These are phyloP conservation scores for Rubia occidens DNA, from an alignment of 305 asterid genomes.

Conservation along the genomic window DNA sequence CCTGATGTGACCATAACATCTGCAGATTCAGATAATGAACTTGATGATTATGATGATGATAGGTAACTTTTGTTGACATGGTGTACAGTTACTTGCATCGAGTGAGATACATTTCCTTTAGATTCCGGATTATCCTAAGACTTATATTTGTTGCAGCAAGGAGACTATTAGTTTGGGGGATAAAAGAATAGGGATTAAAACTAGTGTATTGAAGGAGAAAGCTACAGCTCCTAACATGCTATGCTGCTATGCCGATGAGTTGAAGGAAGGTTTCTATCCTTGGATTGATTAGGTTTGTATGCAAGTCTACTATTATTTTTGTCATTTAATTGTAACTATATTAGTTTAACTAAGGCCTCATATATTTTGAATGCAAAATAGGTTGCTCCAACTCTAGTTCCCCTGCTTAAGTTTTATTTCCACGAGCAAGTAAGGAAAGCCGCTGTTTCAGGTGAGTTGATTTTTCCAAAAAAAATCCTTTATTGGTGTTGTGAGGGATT, in stretches of 20 bases:
- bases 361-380: conserved; percentile 22
- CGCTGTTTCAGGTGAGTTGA: conserved; percentile 70
- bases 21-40: conserved; percentile 84
- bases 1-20: conserved; percentile 94
- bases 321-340: conserved; percentile 3
- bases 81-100: not conserved
- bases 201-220: conserved; percentile 93
- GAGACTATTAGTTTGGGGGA: conserved; percentile 94
- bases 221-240: conserved; percentile 99
- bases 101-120: not conserved
- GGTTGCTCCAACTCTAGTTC: conserved; percentile 96
- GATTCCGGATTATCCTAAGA: conserved; percentile 12
- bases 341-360: conserved; percentile 9
- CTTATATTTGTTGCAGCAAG: conserved; percentile 56
- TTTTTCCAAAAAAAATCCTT: not conserved
- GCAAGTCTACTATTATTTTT: conserved; percentile 4
- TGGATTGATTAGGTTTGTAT: conserved; percentile 93
- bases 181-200: conserved; percentile 89
- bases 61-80: conserved; percentile 35
- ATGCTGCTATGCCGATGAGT: conserved; percentile 95
- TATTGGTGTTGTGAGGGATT: not conserved
- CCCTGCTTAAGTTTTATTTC: conserved; percentile 86
- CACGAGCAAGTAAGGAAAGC: conserved; percentile 99
- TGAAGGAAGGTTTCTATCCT: conserved; percentile 95
- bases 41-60: conserved; percentile 88